Evolutionary conservation across 148 eudicot species (phyloP), one percentile per base, ranked within the genome.

Genomic region (Chenopodium formosanum): DNA sequence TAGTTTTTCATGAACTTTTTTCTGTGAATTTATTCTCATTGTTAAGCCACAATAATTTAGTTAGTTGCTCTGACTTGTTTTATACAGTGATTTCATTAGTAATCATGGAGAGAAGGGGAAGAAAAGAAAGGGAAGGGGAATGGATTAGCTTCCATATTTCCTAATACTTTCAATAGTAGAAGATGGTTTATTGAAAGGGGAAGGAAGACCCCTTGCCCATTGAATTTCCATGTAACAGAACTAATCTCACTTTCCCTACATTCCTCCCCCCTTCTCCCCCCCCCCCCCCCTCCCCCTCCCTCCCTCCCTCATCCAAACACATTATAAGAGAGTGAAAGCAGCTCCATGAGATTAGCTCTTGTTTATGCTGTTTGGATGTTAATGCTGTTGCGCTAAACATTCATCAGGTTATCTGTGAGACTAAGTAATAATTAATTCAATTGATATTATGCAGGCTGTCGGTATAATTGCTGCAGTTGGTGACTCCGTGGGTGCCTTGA

Each of bases 381-480:
- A 47, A 56, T 78, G 72, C 47, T 68, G 44, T 34, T 68, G 31
- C 62, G 68, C 34, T 70, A 56, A 63, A 82, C 56, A 12, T 53
- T 5, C 48, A 50, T 68, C 25, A 23, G 32, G n/a, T 32, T 14
- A 31, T 52, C 22, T 50, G 14, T 50, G 53, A 50, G 53, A 0
- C 13, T 52, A 53, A 9, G 7, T 6, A 40, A 40, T 40, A 79
- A 32, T 58, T 10, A 72, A 73, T 66, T 14, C 60, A 82, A 69
- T 69, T 40, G 25, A 32, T 76, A 72, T 9, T 70, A 48, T 88
- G 76, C 86, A 96, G 99, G 99, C 95, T 86, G 99, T 96, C 34
- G 99, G 99, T 81, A 86, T 94, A 75, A 88, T 96, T 85, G 98
- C 97, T 83, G 98, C 91, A 20, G 89, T 92, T 53, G 98, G 98